Evolutionary conservation across 164 flowering plant species (phyloP).

Genomic region (Kingdonia uniflora): DNA sequence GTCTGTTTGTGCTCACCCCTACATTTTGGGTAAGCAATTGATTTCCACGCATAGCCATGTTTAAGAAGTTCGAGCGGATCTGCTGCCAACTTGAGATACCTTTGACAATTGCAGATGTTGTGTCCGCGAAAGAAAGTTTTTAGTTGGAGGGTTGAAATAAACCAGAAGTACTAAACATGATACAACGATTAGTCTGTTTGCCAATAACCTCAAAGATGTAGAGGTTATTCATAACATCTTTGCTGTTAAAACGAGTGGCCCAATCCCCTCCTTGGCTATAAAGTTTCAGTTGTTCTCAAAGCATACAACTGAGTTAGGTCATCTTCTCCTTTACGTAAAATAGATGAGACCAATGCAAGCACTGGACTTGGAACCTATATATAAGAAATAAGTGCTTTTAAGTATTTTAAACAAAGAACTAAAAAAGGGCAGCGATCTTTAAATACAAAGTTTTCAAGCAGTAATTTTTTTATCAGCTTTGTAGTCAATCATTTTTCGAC

Average conservation of each 20-base stretch:
- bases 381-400: not conserved
- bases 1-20: too few species aligned
- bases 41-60: constrained; percentile 53
- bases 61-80: constrained; percentile 77
- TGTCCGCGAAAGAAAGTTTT: constrained; percentile 71
- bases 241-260: constrained; percentile 83
- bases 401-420: too few species aligned
- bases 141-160: constrained; percentile 65
- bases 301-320: constrained; percentile 93
- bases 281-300: constrained; percentile 87
- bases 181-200: constrained; percentile 84
- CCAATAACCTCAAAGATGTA: constrained; percentile 74
- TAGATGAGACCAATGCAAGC: constrained; percentile 68
- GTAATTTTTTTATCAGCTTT: too few species aligned
- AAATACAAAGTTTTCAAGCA: too few species aligned
- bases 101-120: constrained; percentile 51
- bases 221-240: constrained; percentile 73
- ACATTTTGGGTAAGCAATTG: constrained; percentile 54
- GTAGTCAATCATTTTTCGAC: too few species aligned
- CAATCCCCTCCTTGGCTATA: constrained; percentile 92
- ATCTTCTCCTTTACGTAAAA: constrained; percentile 91
- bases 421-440: too few species aligned
- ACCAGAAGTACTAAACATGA: constrained; percentile 86
- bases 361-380: constrained; percentile 68
- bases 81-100: constrained; percentile 84